A percentile compares a stretch with the other conserved stretches of the same genome.
Conservation (phyloP, 1,284 basidiomycete species). For the Porogramme epimiltina region DNA sequence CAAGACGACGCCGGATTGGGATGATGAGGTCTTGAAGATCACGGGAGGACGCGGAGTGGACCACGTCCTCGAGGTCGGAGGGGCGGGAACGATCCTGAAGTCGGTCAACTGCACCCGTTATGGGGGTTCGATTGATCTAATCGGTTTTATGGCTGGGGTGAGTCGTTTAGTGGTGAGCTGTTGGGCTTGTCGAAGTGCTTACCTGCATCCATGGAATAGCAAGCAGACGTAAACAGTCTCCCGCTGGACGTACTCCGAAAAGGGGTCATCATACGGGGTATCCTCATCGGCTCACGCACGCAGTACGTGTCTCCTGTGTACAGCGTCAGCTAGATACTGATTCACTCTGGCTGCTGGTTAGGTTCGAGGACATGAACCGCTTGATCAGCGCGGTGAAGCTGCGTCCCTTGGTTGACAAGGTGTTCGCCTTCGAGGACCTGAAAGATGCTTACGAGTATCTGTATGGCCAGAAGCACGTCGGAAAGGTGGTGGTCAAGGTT, state of each 20-base stretch:
- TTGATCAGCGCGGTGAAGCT: conserved; percentile 36
- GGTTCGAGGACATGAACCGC: conserved; percentile 40
- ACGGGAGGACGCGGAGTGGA: conserved; percentile 44
- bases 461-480: conserved; percentile 35
- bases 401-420: conserved; percentile 41
- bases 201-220: not conserved
- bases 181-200: not conserved
- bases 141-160: conserved; percentile 40
- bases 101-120: conserved; percentile 36
- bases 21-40: conserved; percentile 35
- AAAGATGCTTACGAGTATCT: conserved; percentile 40
- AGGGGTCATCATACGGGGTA: conserved; percentile 30
- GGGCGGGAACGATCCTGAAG: conserved; percentile 41
- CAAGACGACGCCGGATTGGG: conserved; percentile 43
- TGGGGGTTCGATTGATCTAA: conserved; percentile 41
- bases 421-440: conserved; percentile 41
- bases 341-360: conserved; percentile 5
- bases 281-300: conserved; percentile 35
- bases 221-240: conserved; percentile 5
- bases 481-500: conserved; percentile 9
- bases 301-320: conserved; percentile 23
- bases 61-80: conserved; percentile 46
- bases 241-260: conserved; percentile 17
- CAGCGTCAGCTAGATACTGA: not conserved
- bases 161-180: conserved; percentile 2